Percentiles rank a stretch among this genome's conserved stretches.
These are phyloP conservation scores for Neltuma alba DNA, from an alignment of 306 rosid species.

Conservation along the genomic window DNA sequence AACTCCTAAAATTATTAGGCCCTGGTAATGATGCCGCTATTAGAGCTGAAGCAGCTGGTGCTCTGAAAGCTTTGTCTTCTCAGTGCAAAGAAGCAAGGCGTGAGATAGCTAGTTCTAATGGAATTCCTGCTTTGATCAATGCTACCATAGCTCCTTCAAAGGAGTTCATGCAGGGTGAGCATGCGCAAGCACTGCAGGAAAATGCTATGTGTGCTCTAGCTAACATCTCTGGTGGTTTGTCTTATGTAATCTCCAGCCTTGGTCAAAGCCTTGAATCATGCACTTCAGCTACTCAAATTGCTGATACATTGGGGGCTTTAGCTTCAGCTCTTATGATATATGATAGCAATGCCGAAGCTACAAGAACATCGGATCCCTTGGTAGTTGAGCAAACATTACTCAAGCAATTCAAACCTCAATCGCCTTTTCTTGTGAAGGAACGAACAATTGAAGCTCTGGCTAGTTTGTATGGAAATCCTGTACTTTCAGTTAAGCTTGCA, in stretches of 20 bases:
- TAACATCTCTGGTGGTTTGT: constrained; percentile 97
- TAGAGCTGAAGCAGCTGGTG: constrained; percentile 99
- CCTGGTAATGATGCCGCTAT: constrained; percentile 88
- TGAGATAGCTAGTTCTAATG: constrained; percentile 86
- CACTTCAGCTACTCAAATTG: too few relatives aligned
- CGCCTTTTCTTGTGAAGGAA: constrained; percentile 90
- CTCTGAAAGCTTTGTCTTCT: constrained; percentile 90
- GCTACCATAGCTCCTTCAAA: constrained; percentile 99
- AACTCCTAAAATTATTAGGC: constrained; percentile 89
- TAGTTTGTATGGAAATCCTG: constrained; percentile 84
- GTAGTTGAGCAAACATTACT: constrained; percentile 83
- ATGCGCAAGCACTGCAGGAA: constrained; percentile 97
- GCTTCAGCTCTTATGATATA: constrained; percentile 98
- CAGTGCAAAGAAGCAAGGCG: constrained; percentile 94
- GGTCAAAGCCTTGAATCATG: constrained; percentile 99
- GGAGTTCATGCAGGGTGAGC: constrained; percentile 98
- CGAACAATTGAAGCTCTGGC: constrained; percentile 97
- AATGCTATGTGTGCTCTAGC: constrained; percentile 99
- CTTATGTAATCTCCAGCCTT: constrained; percentile 92
- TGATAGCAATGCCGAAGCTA: constrained; percentile 81
- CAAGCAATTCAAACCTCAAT: constrained; percentile 72
- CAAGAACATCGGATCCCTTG: constrained; percentile 85
- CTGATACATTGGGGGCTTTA: too few relatives aligned
- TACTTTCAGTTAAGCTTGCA: too few relatives aligned
- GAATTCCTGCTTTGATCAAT: constrained; percentile 94